Base-by-base conservation (phyloP, 805 yeast genomes). In the Kodamaea neixiangensis region DNA sequence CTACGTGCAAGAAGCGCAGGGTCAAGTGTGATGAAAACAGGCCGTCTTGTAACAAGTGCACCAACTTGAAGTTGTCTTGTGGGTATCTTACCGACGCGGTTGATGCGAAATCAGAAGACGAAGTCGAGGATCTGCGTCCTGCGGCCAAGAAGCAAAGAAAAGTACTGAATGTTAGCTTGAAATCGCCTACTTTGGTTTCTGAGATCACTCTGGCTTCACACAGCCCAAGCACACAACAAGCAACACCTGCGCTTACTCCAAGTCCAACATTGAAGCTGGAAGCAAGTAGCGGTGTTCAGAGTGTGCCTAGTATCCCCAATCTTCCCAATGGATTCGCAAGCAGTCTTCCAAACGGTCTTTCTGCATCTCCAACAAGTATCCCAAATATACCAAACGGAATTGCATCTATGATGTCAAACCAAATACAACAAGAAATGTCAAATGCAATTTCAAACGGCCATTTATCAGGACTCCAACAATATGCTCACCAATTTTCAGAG, bases 1-100 rank as follows among this genome's bases (percentile, higher is more conserved):
- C 84, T 37, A 88, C 96, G 2, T 92, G 98, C 69, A 92, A 92
- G 63, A 79, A 82, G 56, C 79, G 98, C 59, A 75, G 97, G 47
- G 97, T 93, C 38, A 92, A 92, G 65, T 92, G 98, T 74, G 97
- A 92, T 65, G 97, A 93, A 66, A 72, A 73, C 0, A 86, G 83
- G 53, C 97, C 97, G 0, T 64, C 73, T 6, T 92, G 98, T 66
- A 72, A 73, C 18, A 90, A 90, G 68, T 92, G 98, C 68, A 69
- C 75, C 45, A 85, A 90, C 54, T 81, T 92, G 83, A 86, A 87
- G 18, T 74, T 92, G 33, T 85, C 80, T 21, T 92, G 98, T 69
- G 79, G 86, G 2, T 91, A 87, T 60, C 38, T 63, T 3, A 42
- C 55, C 7, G 69, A 64, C 5, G 57, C 49, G 17, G 58, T 48